Evolutionary conservation across 2,329 filamentous ascomycete species (phyloP).

Genomic region (Penicillium fuscoglaucum): DNA sequence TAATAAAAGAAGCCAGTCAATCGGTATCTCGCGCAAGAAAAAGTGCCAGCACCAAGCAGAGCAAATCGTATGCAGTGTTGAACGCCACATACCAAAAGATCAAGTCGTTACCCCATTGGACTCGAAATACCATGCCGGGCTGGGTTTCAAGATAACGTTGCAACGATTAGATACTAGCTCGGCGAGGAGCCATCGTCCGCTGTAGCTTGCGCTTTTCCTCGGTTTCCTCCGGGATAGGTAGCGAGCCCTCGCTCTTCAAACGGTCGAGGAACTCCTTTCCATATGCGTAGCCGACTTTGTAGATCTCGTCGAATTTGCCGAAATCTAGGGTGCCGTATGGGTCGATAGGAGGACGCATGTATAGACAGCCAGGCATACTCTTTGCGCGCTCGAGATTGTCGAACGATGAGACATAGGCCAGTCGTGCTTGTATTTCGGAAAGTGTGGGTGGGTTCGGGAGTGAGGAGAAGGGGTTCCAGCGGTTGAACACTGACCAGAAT

Average conservation of each 20-base stretch:
- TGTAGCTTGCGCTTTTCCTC: slow-evolving; percentile 75
- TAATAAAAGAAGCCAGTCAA: background rate
- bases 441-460: slow-evolving; percentile 91
- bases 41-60: background rate
- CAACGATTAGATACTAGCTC: slow-evolving; percentile 65
- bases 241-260: slow-evolving; percentile 73
- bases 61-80: background rate
- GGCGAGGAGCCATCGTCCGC: slow-evolving; percentile 74
- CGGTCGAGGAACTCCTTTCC: slow-evolving; percentile 77
- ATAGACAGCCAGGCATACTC: slow-evolving; percentile 83
- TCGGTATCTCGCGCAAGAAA: slow-evolving; percentile 9
- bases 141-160: background rate
- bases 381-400: slow-evolving; percentile 94
- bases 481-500: slow-evolving; percentile 90
- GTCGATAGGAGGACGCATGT: slow-evolving; percentile 95
- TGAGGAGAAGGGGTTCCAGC: slow-evolving; percentile 93
- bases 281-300: slow-evolving; percentile 81
- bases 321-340: slow-evolving; percentile 93
- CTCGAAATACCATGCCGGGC: background rate
- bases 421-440: slow-evolving; percentile 89
- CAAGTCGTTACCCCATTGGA: background rate
- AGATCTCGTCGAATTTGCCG: slow-evolving; percentile 96
- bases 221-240: slow-evolving; percentile 70
- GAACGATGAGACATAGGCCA: slow-evolving; percentile 93
- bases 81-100: background rate